Evolutionary conservation across 2,329 filamentous ascomycete genomes (phyloP), one percentile per base, ranked within the genome.

Genomic region (Alternaria infectoria): DNA sequence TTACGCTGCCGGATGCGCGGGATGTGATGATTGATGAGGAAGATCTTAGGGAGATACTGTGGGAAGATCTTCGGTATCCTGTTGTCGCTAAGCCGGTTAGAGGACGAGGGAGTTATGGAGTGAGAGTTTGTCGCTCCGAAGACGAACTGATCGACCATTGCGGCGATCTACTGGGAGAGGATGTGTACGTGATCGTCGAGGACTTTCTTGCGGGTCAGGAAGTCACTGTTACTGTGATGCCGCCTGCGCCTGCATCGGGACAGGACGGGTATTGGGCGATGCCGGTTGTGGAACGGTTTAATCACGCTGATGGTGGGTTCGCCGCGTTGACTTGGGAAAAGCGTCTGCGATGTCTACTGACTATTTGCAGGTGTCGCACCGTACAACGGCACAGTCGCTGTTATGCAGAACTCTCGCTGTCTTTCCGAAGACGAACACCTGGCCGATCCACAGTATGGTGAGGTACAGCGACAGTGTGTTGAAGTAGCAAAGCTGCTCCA

Each of bases 251-350:
- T 36, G 32, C 32, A 1, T 1, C 8, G 32, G 32, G 8, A 9
- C 32, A 1, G 32, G 32, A 36, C 1, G 32, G 4, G 2, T 36
- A 36, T 36, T 36, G 32, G 32, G 32, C 32, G 32, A 36, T 36
- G 32, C 32, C 32, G 8, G 32, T 36, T 36, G 32, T 36, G 32
- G 32, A 36, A 36, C 32, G 32, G 32, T n/a, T 36, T 9, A 36
- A 36, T 36, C 32, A 36, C 15, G 32, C 32, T 36, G 32, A 36
- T 0, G 32, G 32, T 36, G 15, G 4, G 32, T 36, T 36, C 7
- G 19, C 6, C 0, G 0, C 0, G 11, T 45, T 2, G 8, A 26
- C 3, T 17, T 28, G 10, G 3, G 0, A 10, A n/a, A n/a, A 9
- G 23, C n/a, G n/a, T 0, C 1, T 19, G n/a, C 1, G 3, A 49